A percentile compares a stretch with the other conserved stretches of the same genome.
These are phyloP conservation scores for Capronia americana DNA, from an alignment of 2,329 filamentous ascomycete species.

Conservation along the genomic window DNA sequence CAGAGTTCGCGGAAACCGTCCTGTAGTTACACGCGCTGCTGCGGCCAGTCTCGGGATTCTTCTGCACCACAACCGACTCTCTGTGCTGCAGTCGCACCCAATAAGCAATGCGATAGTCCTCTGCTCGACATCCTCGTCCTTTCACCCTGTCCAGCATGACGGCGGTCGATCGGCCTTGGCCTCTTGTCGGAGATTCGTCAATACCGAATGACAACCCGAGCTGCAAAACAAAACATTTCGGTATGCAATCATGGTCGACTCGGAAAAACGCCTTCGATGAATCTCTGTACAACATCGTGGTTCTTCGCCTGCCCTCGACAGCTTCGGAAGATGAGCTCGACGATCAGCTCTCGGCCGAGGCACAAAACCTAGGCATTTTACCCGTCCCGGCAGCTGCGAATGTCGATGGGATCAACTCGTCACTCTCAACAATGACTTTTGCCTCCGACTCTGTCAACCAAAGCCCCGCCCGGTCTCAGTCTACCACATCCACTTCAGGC, in stretches of 20 bases:
- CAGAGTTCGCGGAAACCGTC: constrained; percentile 8
- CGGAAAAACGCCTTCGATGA: constrained; percentile 44
- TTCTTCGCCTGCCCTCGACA: constrained; percentile 45
- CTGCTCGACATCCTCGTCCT: constrained; percentile 12
- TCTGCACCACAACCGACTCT: not conserved
- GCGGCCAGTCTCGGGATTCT: constrained; percentile 9
- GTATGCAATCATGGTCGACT: constrained; percentile 26
- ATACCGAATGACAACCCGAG: constrained; percentile 15
- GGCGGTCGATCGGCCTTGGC: constrained; percentile 27
- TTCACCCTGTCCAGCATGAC: constrained; percentile 27
- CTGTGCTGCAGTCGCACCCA: constrained; percentile 14
- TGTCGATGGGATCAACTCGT: constrained; percentile 44
- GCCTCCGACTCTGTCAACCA: constrained; percentile 35
- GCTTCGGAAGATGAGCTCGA: constrained; percentile 49
- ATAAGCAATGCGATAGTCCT: constrained; percentile 30
- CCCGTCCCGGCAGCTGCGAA: constrained; percentile 48
- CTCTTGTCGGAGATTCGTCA: constrained; percentile 18
- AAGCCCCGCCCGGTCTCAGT: constrained; percentile 38
- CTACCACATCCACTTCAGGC: constrained; percentile 40
- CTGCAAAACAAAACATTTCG: constrained; percentile 27
- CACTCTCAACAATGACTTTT: constrained; percentile 39
- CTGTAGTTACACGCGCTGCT: constrained; percentile 23
- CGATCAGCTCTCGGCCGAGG: constrained; percentile 48
- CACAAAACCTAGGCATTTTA: constrained; percentile 47
- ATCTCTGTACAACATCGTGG: constrained; percentile 47